Percentiles rank a stretch among this genome's conserved stretches.
Conservation (phyloP, 352 stramenopile genomes). For the Globisporangium iwayamae region DNA sequence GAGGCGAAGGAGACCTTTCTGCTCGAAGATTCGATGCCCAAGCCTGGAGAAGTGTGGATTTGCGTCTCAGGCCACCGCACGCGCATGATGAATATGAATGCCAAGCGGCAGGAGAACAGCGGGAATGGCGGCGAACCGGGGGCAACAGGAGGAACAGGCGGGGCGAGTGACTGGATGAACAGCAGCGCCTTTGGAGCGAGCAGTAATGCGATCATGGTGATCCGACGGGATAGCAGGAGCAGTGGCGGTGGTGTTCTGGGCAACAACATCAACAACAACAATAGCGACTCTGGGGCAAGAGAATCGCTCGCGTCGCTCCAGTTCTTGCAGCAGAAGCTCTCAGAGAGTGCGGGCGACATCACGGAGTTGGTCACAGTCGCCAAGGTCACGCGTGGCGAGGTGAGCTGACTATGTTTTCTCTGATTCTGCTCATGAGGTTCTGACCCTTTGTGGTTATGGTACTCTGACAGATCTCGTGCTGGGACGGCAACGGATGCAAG, state of each 20-base stretch:
- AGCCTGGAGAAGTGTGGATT: constrained; percentile 73
- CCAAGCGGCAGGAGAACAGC: constrained; percentile 24
- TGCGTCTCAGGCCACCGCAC: constrained; percentile 55
- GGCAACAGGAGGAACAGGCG: neutral
- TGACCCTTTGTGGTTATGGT: no score
- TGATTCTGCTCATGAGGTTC: no score
- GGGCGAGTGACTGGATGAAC: neutral
- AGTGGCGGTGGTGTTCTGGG: constrained; percentile 9
- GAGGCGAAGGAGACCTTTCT: constrained; percentile 48
- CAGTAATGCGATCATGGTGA: constrained; percentile 17
- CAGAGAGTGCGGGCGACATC: constrained; percentile 41
- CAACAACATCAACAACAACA: constrained; percentile 18
- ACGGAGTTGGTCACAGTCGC: constrained; percentile 71
- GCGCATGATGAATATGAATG: constrained; percentile 26
- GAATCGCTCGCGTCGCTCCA: constrained; percentile 30
- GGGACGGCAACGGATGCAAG: constrained; percentile 51
- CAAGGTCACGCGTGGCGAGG: constrained; percentile 70
- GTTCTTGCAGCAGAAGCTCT: constrained; percentile 46
- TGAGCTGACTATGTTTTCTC: constrained; percentile 10
- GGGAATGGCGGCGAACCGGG: neutral
- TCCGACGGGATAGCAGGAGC: constrained; percentile 29
- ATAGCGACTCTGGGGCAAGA: constrained; percentile 13
- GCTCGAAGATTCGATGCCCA: constrained; percentile 74
- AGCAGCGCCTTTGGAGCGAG: constrained; percentile 3
- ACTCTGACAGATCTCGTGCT: constrained; percentile 51